Conservation (phyloP, 768 basidiomycete genomes). For the Lentinus tigrinus region DNA sequence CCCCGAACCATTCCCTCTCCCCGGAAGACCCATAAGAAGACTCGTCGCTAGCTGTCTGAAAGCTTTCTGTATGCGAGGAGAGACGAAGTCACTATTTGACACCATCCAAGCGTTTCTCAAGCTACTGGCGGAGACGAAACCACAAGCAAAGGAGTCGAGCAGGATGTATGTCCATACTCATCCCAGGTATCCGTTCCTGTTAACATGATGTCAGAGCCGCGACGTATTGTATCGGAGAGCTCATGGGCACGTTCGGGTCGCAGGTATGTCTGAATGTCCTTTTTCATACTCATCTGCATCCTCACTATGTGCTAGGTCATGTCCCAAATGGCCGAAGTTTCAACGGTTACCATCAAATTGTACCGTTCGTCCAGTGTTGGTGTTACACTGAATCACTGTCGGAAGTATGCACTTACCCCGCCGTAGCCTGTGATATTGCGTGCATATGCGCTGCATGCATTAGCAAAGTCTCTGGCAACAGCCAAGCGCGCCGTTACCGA, state of each 20-base stretch:
- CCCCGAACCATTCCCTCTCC: slow-evolving; percentile 67
- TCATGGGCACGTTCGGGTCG: slow-evolving; percentile 81
- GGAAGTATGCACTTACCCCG: slow-evolving; percentile 4
- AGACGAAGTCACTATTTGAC: slow-evolving; percentile 85
- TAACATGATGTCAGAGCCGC: slow-evolving; percentile 57
- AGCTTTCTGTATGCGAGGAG: slow-evolving; percentile 72
- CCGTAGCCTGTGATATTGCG: slow-evolving; percentile 76
- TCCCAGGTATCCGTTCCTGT: background rate
- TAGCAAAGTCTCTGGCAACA: slow-evolving; percentile 76
- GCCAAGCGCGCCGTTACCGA: slow-evolving; percentile 88
- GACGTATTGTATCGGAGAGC: slow-evolving; percentile 83
- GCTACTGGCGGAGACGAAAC: slow-evolving; percentile 70
- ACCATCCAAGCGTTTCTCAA: slow-evolving; percentile 76
- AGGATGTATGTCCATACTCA: slow-evolving; percentile 56
- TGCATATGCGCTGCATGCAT: slow-evolving; percentile 72
- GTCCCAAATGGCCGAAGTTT: slow-evolving; percentile 91
- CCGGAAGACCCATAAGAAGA: slow-evolving; percentile 84
- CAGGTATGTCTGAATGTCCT: slow-evolving; percentile 55
- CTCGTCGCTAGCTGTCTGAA: slow-evolving; percentile 77
- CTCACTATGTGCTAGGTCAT: slow-evolving; percentile 62
- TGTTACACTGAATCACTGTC: slow-evolving; percentile 4
- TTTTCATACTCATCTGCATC: background rate
- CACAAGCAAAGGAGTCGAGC: slow-evolving; percentile 55
- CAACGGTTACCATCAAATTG: slow-evolving; percentile 61
- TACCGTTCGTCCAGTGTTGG: slow-evolving; percentile 73